Evolutionary conservation across 306 rosid genomes (phyloP), one percentile per base, ranked within the genome.

Genomic region (Cucurbita maxima): DNA sequence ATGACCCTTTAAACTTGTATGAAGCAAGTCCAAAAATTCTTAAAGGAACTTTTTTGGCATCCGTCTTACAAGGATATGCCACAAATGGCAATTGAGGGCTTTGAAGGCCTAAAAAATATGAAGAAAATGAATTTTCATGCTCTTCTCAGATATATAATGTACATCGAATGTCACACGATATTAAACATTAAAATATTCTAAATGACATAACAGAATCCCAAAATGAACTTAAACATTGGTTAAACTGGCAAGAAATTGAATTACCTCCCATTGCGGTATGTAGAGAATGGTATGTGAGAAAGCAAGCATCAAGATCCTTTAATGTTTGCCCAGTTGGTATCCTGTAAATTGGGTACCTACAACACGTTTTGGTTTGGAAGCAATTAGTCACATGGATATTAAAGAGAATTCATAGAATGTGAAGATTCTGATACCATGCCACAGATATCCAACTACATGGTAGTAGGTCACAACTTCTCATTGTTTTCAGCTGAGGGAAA

Each of bases 271-370:
- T 51, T 54, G 78, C 58, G 20, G 88, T 76, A 10, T 85, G 78
- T 44, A 89, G 38, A 16, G 19, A 73, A 86, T 89, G 86, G 81
- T 80, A 89, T 25, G 95, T 89, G 5, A 86, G 76, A 79, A 89
- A 89, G 50, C 88, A 77, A 64, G 91, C 81, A 36, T 86, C 89
- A 73, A 83, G 75, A 77, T 69, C 79, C 56, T 67, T 75, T 1
- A 88, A 70, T 5, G 89, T 79, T 67, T 88, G 82, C 11, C 87
- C 89, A 9, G 69, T 74, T 6, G 88, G 89, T 74, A 86, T 86
- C 73, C 88, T 81, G 71, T 86, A 88, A 53, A 86, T 81, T 37
- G 95, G 91, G 82, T 88, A 88, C 91, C 96, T 89, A 73, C 70
- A 81, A 13, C 34, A 30, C 76, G 73, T 80, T 69, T 44, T 45